These are phyloP conservation scores for Rhizopogon rudus DNA, from an alignment of 768 basidiomycete species.

Conservation along the genomic window DNA sequence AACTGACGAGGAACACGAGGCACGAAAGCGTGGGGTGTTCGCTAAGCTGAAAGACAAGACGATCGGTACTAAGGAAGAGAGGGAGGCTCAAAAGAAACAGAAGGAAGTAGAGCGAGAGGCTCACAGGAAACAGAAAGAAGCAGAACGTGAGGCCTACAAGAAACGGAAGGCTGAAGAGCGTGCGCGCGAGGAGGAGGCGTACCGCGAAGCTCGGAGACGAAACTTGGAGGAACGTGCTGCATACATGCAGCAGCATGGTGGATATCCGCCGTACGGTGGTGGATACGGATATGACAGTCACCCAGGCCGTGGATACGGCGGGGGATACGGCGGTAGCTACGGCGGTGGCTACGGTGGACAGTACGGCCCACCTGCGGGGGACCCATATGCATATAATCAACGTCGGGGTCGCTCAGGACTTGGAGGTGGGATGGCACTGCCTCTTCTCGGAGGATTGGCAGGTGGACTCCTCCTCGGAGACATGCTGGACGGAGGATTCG, in stretches of 20 bases:
- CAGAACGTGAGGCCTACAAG: constrained; percentile 49
- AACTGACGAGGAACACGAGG: constrained; percentile 1
- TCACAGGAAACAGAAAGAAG: constrained; percentile 33
- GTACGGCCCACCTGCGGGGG: constrained; percentile 1
- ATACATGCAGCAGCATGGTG: constrained; percentile 26
- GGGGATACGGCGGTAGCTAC: constrained; percentile 19
- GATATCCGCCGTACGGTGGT: constrained; percentile 26
- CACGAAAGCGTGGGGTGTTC: constrained; percentile 49
- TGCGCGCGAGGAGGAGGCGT: constrained; percentile 16
- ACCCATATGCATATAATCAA: constrained; percentile 8
- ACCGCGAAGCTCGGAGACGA: constrained; percentile 14
- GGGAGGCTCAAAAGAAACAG: constrained; percentile 38
- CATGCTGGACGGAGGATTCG: constrained; percentile 34
- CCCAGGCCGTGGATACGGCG: background rate
- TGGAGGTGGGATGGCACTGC: constrained; percentile 32
- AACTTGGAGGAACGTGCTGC: constrained; percentile 27
- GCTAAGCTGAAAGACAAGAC: constrained; percentile 60
- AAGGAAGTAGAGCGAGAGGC: constrained; percentile 53
- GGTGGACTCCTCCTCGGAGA: constrained; percentile 49
- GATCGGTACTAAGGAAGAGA: constrained; percentile 60
- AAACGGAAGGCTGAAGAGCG: constrained; percentile 26
- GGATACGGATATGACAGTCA: constrained; percentile 2
- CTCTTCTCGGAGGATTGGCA: constrained; percentile 41
- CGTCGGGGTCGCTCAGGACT: constrained; percentile 9
- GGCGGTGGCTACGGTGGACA: background rate